phyloP scores from a whole-genome alignment of 148 eudicot species.

The Dysphania ambrosioides region DNA sequence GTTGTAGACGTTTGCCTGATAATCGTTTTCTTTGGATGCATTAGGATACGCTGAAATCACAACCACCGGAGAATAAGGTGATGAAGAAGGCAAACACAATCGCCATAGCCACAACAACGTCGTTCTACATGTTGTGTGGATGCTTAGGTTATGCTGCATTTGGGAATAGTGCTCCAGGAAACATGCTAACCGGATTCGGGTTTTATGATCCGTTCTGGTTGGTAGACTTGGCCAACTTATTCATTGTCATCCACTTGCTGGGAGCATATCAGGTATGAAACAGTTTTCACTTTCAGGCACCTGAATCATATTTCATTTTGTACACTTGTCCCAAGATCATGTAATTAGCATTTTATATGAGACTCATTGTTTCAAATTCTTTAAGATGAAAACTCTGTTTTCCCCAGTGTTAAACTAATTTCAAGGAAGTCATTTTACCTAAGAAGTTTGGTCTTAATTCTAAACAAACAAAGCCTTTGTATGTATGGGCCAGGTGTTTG shows the following conservation, averaged over 20 bases:
- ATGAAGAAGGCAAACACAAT: conserved; percentile 63
- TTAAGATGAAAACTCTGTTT: no score
- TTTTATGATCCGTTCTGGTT: conserved; percentile 78
- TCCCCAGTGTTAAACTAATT: no score
- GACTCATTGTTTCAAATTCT: no score
- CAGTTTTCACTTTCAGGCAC: neutral
- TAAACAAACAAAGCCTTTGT: no score
- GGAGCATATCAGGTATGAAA: conserved; percentile 67
- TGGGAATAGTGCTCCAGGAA: conserved; percentile 73
- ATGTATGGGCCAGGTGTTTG: conserved; percentile 31
- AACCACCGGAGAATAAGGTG: conserved; percentile 59
- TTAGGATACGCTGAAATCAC: conserved; percentile 62
- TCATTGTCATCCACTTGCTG: conserved; percentile 58
- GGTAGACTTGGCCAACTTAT: conserved; percentile 56
- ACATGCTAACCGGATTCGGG: conserved; percentile 67
- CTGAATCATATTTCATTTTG: neutral
- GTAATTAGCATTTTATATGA: no score
- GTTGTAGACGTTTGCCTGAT: neutral
- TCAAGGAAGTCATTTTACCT: no score
- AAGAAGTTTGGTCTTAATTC: no score
- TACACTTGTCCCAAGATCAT: neutral
- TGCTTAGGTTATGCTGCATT: conserved; percentile 77
- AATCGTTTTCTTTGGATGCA: neutral
- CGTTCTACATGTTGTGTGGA: conserved; percentile 70
- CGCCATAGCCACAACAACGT: conserved; percentile 46